Conservation (phyloP, 176 grass and related monocot species). For the Carex kokanica region DNA sequence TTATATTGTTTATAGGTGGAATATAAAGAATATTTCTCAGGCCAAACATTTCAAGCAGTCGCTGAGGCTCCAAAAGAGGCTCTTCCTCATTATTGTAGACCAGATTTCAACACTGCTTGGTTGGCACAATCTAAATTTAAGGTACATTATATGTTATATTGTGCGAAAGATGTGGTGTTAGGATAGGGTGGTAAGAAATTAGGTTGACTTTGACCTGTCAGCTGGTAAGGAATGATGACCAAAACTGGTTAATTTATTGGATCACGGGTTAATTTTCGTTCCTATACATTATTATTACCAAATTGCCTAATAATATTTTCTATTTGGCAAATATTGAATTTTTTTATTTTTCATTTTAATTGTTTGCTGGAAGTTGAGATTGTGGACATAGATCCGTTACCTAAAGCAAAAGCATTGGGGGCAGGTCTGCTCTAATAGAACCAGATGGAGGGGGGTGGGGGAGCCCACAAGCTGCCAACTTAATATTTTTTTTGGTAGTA, state of each 20-base stretch:
- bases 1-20: slow-evolving; percentile 63
- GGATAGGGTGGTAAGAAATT: neutral
- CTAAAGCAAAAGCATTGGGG: neutral
- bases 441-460: neutral
- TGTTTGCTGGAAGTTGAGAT: neutral
- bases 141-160: slow-evolving; percentile 41
- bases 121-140: slow-evolving; percentile 69
- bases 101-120: slow-evolving; percentile 73
- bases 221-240: neutral
- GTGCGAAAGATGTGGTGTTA: neutral
- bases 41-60: slow-evolving; percentile 75
- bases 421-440: neutral
- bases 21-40: slow-evolving; percentile 93
- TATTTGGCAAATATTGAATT: neutral
- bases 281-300: neutral
- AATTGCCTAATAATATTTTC: neutral
- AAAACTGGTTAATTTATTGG: neutral
- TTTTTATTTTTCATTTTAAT: neutral
- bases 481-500: neutral
- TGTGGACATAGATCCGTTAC: neutral
- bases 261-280: neutral
- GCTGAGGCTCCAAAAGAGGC: slow-evolving; percentile 89
- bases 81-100: slow-evolving; percentile 72
- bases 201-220: neutral
- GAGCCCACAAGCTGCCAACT: neutral